These are phyloP conservation scores for Capsaspora owczarzaki DNA, from an alignment of 78 protist genomes.

Conservation along the genomic window DNA sequence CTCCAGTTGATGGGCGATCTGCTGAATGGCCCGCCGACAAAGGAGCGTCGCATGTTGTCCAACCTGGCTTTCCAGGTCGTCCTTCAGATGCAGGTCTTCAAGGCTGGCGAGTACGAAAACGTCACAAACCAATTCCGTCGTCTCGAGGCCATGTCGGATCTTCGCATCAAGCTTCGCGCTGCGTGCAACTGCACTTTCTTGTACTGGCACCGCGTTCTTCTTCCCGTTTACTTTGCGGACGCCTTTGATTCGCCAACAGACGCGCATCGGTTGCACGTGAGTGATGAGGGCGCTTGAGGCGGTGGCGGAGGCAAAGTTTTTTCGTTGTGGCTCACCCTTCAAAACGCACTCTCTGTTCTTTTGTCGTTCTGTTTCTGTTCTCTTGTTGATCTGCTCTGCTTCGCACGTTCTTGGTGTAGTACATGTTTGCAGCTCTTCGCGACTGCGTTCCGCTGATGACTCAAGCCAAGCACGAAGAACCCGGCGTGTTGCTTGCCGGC, in stretches of 20 bases:
- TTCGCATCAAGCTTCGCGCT: constrained; percentile 25
- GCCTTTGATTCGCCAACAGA: constrained; percentile 44
- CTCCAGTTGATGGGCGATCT: not conserved
- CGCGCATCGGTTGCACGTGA: constrained; percentile 44
- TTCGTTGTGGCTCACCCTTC: not conserved
- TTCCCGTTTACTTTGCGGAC: constrained; percentile 54
- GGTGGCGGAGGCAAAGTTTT: not conserved
- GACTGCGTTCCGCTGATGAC: not conserved
- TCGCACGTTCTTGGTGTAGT: not conserved
- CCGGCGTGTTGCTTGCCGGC: not conserved
- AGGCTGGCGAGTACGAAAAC: not conserved
- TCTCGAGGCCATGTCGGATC: not conserved
- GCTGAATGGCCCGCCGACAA: not conserved
- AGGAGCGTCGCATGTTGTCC: not conserved
- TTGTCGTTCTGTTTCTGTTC: not conserved
- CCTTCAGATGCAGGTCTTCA: not conserved
- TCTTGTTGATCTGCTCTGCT: not conserved
- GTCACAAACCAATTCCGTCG: constrained; percentile 19
- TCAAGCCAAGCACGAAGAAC: not conserved
- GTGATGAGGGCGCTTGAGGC: constrained; percentile 61
- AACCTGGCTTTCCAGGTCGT: not conserved
- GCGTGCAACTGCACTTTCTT: constrained; percentile 65
- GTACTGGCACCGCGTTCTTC: constrained; percentile 60
- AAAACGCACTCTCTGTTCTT: not conserved
- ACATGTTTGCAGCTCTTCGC: not conserved